phyloP scores from a whole-genome alignment of 1,284 basidiomycete species.

The Malassezia pachydermatis region DNA sequence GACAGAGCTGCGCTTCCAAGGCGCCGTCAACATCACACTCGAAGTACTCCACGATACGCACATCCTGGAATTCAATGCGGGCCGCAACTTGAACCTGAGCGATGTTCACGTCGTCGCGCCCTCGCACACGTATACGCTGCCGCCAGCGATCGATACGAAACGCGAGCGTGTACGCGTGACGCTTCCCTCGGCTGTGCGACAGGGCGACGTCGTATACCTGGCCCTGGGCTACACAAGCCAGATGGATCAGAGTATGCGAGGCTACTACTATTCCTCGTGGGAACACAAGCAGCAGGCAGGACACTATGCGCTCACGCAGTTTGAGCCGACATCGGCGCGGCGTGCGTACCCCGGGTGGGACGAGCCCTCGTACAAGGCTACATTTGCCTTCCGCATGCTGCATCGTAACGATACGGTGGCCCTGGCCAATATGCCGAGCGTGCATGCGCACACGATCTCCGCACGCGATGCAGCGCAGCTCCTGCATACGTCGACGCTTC shows the following conservation, averaged over 20 bases:
- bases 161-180: conserved; percentile 36
- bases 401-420: conserved; percentile 60
- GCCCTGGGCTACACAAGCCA: conserved; percentile 34
- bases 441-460: conserved; percentile 24
- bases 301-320: conserved; percentile 44
- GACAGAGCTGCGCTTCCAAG: conserved; percentile 62
- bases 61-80: conserved; percentile 49
- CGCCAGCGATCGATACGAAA: conserved; percentile 50
- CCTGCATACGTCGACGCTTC: conserved; percentile 54
- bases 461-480: conserved; percentile 33
- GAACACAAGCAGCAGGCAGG: conserved; percentile 50
- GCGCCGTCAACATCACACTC: conserved; percentile 68
- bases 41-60: conserved; percentile 60
- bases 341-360: conserved; percentile 62
- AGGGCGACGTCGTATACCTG: conserved; percentile 34
- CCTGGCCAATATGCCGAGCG: conserved; percentile 67
- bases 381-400: conserved; percentile 70
- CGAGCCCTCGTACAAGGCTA: conserved; percentile 83
- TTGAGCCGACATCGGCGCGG: conserved; percentile 74
- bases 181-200: conserved; percentile 30
- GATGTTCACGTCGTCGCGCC: conserved; percentile 59
- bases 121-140: conserved; percentile 52
- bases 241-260: conserved; percentile 42
- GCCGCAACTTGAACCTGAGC: conserved; percentile 59
- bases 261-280: conserved; percentile 40